Conservation (phyloP, 768 basidiomycete species). For the Cystofilobasidium macerans region DNA sequence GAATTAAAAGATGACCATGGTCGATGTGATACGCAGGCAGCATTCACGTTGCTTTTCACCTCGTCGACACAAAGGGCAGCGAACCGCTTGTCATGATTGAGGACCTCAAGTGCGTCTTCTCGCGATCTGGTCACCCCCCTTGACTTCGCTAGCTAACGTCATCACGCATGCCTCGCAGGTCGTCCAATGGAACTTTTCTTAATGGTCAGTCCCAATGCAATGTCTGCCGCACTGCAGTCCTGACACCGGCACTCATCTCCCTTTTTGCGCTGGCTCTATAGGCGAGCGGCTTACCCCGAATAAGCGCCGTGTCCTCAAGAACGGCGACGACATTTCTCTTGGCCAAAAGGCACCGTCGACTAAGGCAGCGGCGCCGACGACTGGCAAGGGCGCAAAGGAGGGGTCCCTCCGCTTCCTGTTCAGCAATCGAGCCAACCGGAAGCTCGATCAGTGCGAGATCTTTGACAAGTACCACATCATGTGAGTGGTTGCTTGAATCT, state of each 20-base stretch:
- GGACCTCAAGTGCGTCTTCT: constrained; percentile 49
- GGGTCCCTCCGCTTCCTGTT: constrained; percentile 18
- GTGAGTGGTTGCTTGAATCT: background rate
- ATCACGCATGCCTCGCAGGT: background rate
- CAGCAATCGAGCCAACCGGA: background rate
- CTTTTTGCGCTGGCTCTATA: constrained; percentile 31
- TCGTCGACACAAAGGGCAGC: background rate
- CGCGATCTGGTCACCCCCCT: constrained; percentile 41
- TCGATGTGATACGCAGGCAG: constrained; percentile 5
- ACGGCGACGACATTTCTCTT: constrained; percentile 80
- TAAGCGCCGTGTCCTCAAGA: constrained; percentile 49
- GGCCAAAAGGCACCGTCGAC: constrained; percentile 43
- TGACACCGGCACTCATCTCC: background rate
- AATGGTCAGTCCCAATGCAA: constrained; percentile 4
- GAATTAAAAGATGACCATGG: too few species aligned
- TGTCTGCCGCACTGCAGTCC: background rate
- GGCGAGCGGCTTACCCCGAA: constrained; percentile 59
- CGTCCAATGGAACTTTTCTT: constrained; percentile 21
- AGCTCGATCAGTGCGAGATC: background rate
- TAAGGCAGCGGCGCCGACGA: background rate
- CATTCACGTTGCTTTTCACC: background rate
- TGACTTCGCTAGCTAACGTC: constrained; percentile 36
- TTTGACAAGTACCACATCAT: constrained; percentile 14
- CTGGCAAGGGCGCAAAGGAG: background rate
- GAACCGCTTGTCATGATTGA: constrained; percentile 35